Conservation (phyloP, 805 yeast species). For the Pichia membranifaciens region DNA sequence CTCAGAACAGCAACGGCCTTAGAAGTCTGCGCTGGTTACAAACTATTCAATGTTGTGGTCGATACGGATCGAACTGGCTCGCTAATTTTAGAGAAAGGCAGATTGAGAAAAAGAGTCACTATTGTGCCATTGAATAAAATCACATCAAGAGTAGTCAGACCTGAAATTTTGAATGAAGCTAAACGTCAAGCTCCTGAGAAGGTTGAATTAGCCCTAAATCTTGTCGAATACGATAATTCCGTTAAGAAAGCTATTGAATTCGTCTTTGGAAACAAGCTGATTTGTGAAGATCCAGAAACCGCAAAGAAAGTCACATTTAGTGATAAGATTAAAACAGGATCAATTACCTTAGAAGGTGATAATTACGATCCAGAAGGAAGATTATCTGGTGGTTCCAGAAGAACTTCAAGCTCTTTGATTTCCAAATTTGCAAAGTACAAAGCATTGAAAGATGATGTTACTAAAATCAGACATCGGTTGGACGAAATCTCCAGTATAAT, state of each 20-base stretch:
- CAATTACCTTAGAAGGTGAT: conserved; percentile 91
- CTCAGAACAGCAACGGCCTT: conserved; percentile 69
- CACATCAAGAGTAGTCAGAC: conserved; percentile 49
- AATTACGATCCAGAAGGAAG: conserved; percentile 95
- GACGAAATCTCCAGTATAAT: conserved; percentile 36
- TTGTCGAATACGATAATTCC: conserved; percentile 68
- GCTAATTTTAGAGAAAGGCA: conserved; percentile 71
- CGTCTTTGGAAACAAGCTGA: conserved; percentile 84
- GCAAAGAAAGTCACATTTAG: conserved; percentile 88
- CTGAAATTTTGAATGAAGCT: conserved; percentile 54
- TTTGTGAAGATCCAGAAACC: conserved; percentile 81
- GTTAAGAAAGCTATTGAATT: conserved; percentile 80
- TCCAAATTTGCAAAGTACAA: conserved; percentile 57
- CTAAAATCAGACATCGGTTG: conserved; percentile 36
- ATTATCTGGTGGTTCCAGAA: conserved; percentile 89
- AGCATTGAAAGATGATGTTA: conserved; percentile 38
- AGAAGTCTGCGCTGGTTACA: conserved; percentile 91
- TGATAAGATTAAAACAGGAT: conserved; percentile 69
- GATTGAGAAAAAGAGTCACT: conserved; percentile 74
- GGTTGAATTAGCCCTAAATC: conserved; percentile 83
- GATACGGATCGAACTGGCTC: conserved; percentile 85
- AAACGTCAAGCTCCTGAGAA: conserved; percentile 72
- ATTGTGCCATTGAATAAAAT: conserved; percentile 90
- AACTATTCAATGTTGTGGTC: conserved; percentile 84
- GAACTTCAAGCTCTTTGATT: conserved; percentile 50